Conservation (phyloP, 2,329 filamentous ascomycete genomes). For the Aspergillus fumigatus region DNA sequence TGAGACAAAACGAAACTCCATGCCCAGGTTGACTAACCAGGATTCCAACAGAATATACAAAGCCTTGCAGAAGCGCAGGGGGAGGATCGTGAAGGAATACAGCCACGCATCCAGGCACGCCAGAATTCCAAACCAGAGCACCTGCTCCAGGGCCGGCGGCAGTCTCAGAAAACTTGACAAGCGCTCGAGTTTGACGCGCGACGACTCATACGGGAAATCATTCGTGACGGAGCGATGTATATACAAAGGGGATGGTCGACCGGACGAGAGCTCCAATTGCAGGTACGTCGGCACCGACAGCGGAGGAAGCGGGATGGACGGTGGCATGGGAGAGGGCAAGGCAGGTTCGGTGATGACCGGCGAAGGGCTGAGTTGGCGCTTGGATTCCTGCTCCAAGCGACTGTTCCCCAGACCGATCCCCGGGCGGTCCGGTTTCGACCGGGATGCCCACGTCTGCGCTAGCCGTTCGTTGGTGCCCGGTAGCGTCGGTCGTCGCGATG, state of each 20-base stretch:
- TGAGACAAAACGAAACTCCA: constrained; percentile 67
- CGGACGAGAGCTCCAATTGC: constrained; percentile 60
- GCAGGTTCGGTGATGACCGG: constrained; percentile 27
- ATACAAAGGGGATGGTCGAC: constrained; percentile 58
- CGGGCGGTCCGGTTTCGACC: constrained; percentile 30
- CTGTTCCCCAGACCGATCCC: constrained; percentile 9
- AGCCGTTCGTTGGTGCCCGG: constrained; percentile 28
- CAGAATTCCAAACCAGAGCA: constrained; percentile 80
- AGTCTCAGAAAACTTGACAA: constrained; percentile 83
- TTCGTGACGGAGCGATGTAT: constrained; percentile 54
- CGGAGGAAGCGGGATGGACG: constrained; percentile 56
- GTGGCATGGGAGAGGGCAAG: constrained; percentile 45
- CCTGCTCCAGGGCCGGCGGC: constrained; percentile 75
- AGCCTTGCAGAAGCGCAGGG: constrained; percentile 80
- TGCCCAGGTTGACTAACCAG: constrained; percentile 68
- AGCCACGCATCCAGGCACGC: constrained; percentile 95
- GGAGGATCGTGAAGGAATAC: constrained; percentile 92
- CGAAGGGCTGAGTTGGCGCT: constrained; percentile 20
- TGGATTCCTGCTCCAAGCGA: constrained; percentile 31
- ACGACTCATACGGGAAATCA: constrained; percentile 82
- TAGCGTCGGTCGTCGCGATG: constrained; percentile 27
- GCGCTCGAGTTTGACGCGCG: constrained; percentile 84
- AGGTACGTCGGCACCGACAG: constrained; percentile 61
- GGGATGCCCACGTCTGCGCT: constrained; percentile 30
- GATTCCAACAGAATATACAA: constrained; percentile 70